A percentile compares a stretch with the other conserved stretches of the same genome.
Evolutionary conservation across 495 filamentous ascomycete species (phyloP).

Genomic region (Bathelium albidoporum): DNA sequence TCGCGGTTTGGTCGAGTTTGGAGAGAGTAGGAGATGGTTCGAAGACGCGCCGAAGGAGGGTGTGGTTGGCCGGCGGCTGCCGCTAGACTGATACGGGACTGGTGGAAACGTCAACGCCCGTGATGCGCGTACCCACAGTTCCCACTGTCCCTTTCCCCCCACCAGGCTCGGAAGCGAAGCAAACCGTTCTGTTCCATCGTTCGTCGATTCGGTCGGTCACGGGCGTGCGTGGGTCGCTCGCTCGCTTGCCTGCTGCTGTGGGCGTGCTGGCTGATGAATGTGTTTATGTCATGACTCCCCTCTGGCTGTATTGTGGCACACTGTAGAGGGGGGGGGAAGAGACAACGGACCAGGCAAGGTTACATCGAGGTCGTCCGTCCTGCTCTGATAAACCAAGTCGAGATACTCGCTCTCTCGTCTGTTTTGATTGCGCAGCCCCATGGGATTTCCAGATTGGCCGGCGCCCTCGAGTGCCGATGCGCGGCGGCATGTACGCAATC

Average conservation of each 20-base stretch:
- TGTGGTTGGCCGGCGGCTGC: neutral
- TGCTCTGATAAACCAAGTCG: neutral
- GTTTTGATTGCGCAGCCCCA: neutral
- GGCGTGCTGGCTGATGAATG: neutral
- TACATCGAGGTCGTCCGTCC: neutral
- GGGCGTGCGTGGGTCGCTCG: neutral
- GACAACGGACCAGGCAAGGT: neutral
- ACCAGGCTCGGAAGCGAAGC: neutral
- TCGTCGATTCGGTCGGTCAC: neutral
- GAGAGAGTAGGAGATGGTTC: neutral
- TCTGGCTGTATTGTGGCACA: neutral
- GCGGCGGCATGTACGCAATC: slow-evolving; percentile 4
- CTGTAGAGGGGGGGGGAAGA: neutral
- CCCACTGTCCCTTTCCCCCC: neutral
- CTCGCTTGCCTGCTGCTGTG: neutral
- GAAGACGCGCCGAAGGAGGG: neutral
- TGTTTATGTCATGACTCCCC: slow-evolving; percentile 3
- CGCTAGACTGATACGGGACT: neutral
- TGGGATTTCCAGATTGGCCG: neutral
- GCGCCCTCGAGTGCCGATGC: neutral
- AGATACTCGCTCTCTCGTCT: neutral
- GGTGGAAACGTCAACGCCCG: neutral
- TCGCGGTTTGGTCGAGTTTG: neutral
- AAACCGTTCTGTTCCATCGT: slow-evolving; percentile 4
- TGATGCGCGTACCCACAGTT: neutral